These are phyloP conservation scores for Pichia sp. DNA, from an alignment of 1,139 yeast genomes.

Conservation along the genomic window DNA sequence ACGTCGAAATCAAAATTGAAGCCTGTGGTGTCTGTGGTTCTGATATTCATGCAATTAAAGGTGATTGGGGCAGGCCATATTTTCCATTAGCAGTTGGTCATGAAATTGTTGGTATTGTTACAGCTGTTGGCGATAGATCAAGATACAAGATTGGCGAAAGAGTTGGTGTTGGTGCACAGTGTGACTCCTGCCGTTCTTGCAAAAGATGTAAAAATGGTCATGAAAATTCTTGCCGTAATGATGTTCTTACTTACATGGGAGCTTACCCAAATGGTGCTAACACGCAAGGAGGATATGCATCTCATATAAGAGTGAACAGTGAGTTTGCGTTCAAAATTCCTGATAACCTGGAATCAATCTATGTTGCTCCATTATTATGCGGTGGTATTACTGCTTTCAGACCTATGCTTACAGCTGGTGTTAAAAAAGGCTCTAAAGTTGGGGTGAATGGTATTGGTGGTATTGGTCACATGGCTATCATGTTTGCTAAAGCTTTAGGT, in stretches of 20 bases:
- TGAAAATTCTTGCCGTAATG: slow-evolving; percentile 49
- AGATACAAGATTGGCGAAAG: slow-evolving; percentile 52
- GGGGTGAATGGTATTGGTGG: slow-evolving; percentile 60
- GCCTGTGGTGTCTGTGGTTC: slow-evolving; percentile 66
- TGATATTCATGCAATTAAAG: slow-evolving; percentile 42
- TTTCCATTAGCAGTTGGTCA: slow-evolving; percentile 42
- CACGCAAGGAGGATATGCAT: slow-evolving; percentile 64
- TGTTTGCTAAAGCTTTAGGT: slow-evolving; percentile 55
- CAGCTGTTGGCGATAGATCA: slow-evolving; percentile 40
- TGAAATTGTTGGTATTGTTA: slow-evolving; percentile 45
- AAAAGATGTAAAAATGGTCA: slow-evolving; percentile 43
- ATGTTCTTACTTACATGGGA: slow-evolving; percentile 46
- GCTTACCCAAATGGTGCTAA: slow-evolving; percentile 39
- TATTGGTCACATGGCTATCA: slow-evolving; percentile 55
- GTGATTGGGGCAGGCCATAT: slow-evolving; percentile 39
- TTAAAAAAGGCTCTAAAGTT: slow-evolving; percentile 39
- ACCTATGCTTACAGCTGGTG: slow-evolving; percentile 46
- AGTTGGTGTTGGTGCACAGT: slow-evolving; percentile 62
- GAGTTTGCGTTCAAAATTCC: slow-evolving; percentile 56
- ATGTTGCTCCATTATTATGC: slow-evolving; percentile 65
- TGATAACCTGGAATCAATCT: slow-evolving; percentile 42
- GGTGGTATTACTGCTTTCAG: slow-evolving; percentile 64
- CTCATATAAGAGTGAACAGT: slow-evolving; percentile 56
- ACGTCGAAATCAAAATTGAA: slow-evolving; percentile 49
- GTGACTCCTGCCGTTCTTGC: slow-evolving; percentile 49